Evolutionary conservation across 1,139 yeast species (phyloP).

Genomic region (Arxiozyma telluris): DNA sequence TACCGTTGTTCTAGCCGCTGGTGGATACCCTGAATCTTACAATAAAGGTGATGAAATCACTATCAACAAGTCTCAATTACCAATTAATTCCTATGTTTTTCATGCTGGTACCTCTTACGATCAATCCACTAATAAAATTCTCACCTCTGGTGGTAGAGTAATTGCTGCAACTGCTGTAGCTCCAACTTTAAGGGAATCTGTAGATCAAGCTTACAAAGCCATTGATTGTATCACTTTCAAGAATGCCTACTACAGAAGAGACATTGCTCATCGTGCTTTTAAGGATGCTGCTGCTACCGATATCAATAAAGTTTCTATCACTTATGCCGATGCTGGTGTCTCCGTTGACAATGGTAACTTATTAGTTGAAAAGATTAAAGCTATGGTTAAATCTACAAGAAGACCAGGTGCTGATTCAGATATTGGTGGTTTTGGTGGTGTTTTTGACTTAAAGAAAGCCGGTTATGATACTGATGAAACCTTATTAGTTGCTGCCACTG

Average conservation of each 20-base stretch:
- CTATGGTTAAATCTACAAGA: constrained; percentile 85
- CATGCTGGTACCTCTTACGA: constrained; percentile 80
- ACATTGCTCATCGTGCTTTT: constrained; percentile 95
- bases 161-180: constrained; percentile 91
- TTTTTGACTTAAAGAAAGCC: constrained; percentile 81
- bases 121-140: constrained; percentile 44
- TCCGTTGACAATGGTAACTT: constrained; percentile 91
- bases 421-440: constrained; percentile 98
- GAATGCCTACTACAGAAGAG: constrained; percentile 76
- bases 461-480: constrained; percentile 71
- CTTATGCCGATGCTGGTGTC: constrained; percentile 93
- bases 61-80: constrained; percentile 39
- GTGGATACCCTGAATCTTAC: constrained; percentile 90
- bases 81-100: constrained; percentile 61
- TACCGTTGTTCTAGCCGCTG: constrained; percentile 94
- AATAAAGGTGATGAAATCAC: constrained; percentile 79
- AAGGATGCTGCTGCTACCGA: constrained; percentile 37
- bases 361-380: constrained; percentile 83
- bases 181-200: constrained; percentile 65
- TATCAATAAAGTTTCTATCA: constrained; percentile 36
- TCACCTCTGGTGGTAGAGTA: constrained; percentile 94
- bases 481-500: constrained; percentile 91
- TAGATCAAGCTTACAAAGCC: constrained; percentile 76
- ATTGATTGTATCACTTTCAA: constrained; percentile 65
- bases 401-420: constrained; percentile 97